These are phyloP conservation scores for Saccharomycopsis javanensis DNA, from an alignment of 805 yeast species.

Conservation along the genomic window DNA sequence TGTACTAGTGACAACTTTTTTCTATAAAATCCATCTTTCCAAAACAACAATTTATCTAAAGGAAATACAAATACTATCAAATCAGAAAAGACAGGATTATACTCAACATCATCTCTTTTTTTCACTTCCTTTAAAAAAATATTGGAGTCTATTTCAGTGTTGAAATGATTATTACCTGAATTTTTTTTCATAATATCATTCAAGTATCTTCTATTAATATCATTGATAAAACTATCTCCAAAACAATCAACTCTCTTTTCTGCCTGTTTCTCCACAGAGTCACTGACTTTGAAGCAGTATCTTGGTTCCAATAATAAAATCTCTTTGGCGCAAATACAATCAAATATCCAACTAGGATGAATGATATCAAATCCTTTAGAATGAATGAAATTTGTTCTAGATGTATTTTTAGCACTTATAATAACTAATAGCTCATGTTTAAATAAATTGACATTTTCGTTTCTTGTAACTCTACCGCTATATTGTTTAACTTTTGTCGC, in stretches of 20 bases:
- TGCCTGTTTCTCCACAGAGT: constrained; percentile 24
- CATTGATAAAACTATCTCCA: constrained; percentile 49
- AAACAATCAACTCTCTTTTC: constrained; percentile 38
- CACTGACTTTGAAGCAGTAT: constrained; percentile 40
- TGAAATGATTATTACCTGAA: neutral
- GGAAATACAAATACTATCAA: neutral
- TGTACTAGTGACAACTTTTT: neutral
- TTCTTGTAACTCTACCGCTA: constrained; percentile 42
- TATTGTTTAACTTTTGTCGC: constrained; percentile 30
- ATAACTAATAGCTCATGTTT: constrained; percentile 22
- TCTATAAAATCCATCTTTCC: neutral
- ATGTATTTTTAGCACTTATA: constrained; percentile 32
- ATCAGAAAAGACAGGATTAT: neutral
- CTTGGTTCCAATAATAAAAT: constrained; percentile 50
- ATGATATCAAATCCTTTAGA: constrained; percentile 51
- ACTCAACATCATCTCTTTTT: neutral
- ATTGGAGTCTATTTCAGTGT: neutral
- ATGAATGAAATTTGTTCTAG: constrained; percentile 30
- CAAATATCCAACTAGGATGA: constrained; percentile 63
- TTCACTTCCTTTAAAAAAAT: neutral
- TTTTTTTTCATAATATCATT: neutral
- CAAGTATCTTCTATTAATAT: neutral
- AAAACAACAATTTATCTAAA: neutral
- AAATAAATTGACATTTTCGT: constrained; percentile 22
- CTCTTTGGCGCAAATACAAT: constrained; percentile 38